Evolutionary conservation across 441 rosid species (phyloP).

Genomic region (Pelargonium australe): DNA sequence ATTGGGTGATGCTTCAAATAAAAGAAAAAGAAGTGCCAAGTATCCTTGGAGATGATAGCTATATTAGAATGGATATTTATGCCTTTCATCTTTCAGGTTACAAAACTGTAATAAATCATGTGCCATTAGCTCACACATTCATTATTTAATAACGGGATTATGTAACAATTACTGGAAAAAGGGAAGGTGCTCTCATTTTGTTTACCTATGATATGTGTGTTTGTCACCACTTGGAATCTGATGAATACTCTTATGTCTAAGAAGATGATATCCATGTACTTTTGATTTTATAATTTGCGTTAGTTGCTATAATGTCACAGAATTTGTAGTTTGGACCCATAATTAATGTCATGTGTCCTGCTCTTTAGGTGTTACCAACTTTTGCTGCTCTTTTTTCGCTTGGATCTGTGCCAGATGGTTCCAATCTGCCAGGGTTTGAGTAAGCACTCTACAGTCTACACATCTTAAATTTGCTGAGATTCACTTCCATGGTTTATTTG

Average conservation of each 20-base stretch:
- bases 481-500: not conserved
- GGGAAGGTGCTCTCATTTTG: not conserved
- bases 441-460: slow-evolving; percentile 29
- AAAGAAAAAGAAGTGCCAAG: not conserved
- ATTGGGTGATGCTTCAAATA: not conserved
- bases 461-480: not conserved
- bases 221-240: not conserved
- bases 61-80: no score
- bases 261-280: not conserved
- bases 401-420: slow-evolving; percentile 25
- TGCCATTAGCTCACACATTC: not conserved
- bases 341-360: not conserved
- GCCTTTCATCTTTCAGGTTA: not conserved
- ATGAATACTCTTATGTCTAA: not conserved
- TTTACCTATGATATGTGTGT: not conserved
- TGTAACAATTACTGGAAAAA: not conserved
- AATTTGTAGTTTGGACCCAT: not conserved
- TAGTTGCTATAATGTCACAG: not conserved
- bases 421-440: slow-evolving; percentile 55
- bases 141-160: not conserved
- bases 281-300: not conserved
- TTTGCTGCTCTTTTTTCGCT: slow-evolving; percentile 56
- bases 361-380: slow-evolving; percentile 75
- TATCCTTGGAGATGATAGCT: not conserved
- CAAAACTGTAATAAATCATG: not conserved